Conservation (phyloP, 352 stramenopile species). For the Globisporangium iwayamae region DNA sequence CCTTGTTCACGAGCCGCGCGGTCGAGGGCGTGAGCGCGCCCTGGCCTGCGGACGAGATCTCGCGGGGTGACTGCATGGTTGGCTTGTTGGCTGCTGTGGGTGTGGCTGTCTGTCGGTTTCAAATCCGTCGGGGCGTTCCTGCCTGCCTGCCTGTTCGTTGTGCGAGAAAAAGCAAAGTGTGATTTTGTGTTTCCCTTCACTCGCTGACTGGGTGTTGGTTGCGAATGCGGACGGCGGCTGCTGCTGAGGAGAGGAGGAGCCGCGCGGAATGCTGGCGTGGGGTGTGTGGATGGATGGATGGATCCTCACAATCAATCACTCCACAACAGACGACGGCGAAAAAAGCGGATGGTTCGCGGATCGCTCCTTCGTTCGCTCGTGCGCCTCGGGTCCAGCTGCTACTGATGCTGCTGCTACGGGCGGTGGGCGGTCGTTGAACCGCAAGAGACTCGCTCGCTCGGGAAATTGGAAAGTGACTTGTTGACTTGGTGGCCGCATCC, state of each 20-base stretch:
- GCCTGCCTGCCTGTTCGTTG: not conserved
- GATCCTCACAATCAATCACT: not conserved
- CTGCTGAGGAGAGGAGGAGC: not conserved
- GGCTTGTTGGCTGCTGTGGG: too few species aligned
- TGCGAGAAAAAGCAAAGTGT: constrained; percentile 7
- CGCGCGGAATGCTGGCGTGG: not conserved
- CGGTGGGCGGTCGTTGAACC: not conserved
- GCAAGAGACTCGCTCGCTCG: not conserved
- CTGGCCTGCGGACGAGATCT: constrained; percentile 71
- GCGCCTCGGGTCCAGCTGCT: constrained; percentile 6
- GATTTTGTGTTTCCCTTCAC: not conserved
- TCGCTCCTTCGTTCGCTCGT: constrained; percentile 13
- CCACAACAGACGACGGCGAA: constrained; percentile 1
- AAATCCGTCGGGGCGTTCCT: not conserved
- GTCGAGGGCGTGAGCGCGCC: constrained; percentile 65
- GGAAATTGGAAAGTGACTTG: constrained; percentile 12
- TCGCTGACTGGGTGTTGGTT: not conserved
- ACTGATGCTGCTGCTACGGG: not conserved
- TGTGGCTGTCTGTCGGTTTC: not conserved
- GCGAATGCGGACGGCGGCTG: not conserved
- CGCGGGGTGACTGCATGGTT: constrained; percentile 34
- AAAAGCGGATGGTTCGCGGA: constrained; percentile 18
- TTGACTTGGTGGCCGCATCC: too few species aligned
- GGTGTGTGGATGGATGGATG: not conserved
- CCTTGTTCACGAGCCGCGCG: constrained; percentile 48